Percentiles rank a stretch among this genome's conserved stretches.
Conservation (phyloP, 176 grass and related monocot species). For the Poa pratensis region DNA sequence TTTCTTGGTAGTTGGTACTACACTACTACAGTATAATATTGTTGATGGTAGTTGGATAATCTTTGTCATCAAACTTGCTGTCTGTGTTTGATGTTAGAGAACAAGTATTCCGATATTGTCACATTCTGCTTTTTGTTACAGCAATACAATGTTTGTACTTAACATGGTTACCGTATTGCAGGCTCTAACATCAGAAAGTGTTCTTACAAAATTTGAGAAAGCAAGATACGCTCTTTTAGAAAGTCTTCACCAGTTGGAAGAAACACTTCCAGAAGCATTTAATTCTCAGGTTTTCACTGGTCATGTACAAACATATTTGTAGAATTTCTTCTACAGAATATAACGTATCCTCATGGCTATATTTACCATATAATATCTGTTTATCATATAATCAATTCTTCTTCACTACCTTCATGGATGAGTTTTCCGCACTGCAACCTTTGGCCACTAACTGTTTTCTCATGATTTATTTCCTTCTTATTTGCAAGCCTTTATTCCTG, state of each 20-base stretch:
- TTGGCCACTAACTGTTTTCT: slow-evolving; percentile 4
- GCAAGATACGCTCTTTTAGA: slow-evolving; percentile 72
- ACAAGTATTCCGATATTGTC: background rate
- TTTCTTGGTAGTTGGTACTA: background rate
- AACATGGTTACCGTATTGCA: slow-evolving; percentile 36
- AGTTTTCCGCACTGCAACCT: background rate
- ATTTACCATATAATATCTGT: slow-evolving; percentile 9
- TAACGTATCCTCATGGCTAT: background rate
- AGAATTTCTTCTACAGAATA: slow-evolving; percentile 12
- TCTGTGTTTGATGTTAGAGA: slow-evolving; percentile 20
- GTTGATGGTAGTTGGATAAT: slow-evolving; percentile 13
- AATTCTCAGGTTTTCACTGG: slow-evolving; percentile 59
- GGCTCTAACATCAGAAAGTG: slow-evolving; percentile 64
- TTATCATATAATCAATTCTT: slow-evolving; percentile 27
- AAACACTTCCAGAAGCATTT: slow-evolving; percentile 58
- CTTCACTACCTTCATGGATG: background rate
- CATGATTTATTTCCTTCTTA: slow-evolving; percentile 17
- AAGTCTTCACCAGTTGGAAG: slow-evolving; percentile 67
- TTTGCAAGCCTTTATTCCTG: slow-evolving; percentile 14
- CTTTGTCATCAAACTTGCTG: background rate
- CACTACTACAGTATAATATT: slow-evolving; percentile 17
- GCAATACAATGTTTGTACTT: slow-evolving; percentile 15
- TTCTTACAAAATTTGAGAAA: slow-evolving; percentile 78
- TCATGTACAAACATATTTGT: slow-evolving; percentile 24
- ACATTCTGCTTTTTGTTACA: slow-evolving; percentile 2